Base-by-base conservation (phyloP, 208 protist genomes). In the Trypanosoma avium region DNA sequence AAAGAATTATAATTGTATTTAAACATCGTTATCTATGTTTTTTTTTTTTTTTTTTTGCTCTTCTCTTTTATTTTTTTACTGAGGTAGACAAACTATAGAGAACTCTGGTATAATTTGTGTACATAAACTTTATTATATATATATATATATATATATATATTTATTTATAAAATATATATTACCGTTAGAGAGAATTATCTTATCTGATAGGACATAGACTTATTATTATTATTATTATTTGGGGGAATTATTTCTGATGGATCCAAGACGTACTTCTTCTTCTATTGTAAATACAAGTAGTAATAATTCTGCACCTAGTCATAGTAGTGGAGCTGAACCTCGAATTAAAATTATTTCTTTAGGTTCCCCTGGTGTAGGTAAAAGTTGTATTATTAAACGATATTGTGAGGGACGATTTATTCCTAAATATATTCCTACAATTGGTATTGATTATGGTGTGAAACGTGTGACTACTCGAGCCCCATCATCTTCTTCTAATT, bases 361-460 rank as follows among this genome's bases (percentile, higher is more conserved):
- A 33, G 97, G 97, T 8, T 80, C 94, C 32, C 66, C 74, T 15
- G 83, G 84, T 27, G 82, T 92, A 0, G 97, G 97, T 24, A 99
- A 99, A 78, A 97, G 86, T 53, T 98, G 97, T 59, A 43, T 98
- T 8, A 97, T 99, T 30, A 99, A 99, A 74, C 86, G 95, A 4
- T 98, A 94, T 73, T 99, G 97, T 71, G 97, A 99, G 70, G 88
- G 86, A 7, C 78, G 97, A 63, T 99, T 99, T 61, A 85, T 99
- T 5, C 42, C 75, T 19, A 97, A 97, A 69, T 99, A 99, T 79
- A 93, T 98, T 40, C 79, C 92, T 17, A 99, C 97, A 40, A 99
- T 99, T 55, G 97, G 97, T 67, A 93, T 99, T 53, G 97, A 99
- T 79, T 99, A 96, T 55, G 97, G 97, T 36, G 96, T 99, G 7